Conservation (phyloP, 2,329 filamentous ascomycete genomes). For the Ascochyta fabae region DNA sequence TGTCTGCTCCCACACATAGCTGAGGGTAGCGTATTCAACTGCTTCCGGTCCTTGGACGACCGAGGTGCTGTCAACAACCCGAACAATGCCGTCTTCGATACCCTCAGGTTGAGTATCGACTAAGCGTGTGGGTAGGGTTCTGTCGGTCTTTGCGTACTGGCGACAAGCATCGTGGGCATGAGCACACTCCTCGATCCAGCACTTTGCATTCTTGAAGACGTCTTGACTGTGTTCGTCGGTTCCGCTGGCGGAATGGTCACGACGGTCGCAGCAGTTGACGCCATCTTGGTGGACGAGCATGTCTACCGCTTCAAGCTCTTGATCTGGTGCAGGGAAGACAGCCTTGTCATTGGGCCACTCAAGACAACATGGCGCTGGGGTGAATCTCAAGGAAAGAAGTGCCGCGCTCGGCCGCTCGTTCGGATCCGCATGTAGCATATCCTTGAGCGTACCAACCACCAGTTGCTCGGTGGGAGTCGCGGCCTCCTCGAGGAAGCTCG, state of each 20-base stretch:
- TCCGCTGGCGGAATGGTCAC: slow-evolving; percentile 6
- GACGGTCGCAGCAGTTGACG: slow-evolving; percentile 24
- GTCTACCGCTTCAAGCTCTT: slow-evolving; percentile 39
- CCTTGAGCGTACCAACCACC: slow-evolving; percentile 39
- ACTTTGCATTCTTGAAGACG: slow-evolving; percentile 26
- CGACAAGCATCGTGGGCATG: slow-evolving; percentile 37
- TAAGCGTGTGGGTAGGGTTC: slow-evolving; percentile 40
- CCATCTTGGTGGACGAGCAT: slow-evolving; percentile 28
- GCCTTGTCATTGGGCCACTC: slow-evolving; percentile 45
- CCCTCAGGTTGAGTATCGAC: slow-evolving; percentile 36
- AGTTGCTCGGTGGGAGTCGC: slow-evolving; percentile 27
- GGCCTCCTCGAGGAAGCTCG: slow-evolving; percentile 29
- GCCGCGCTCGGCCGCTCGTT: slow-evolving; percentile 40
- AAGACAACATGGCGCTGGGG: slow-evolving; percentile 47
- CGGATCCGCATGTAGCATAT: slow-evolving; percentile 41
- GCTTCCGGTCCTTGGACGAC: slow-evolving; percentile 15
- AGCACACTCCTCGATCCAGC: slow-evolving; percentile 40
- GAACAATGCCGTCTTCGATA: slow-evolving; percentile 19
- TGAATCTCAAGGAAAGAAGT: slow-evolving; percentile 41
- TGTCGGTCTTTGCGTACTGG: slow-evolving; percentile 11
- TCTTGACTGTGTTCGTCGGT: not conserved
- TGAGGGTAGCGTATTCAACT: slow-evolving; percentile 39
- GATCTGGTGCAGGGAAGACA: slow-evolving; percentile 40
- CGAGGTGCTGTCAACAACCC: slow-evolving; percentile 32
- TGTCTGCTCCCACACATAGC: slow-evolving; percentile 34